A percentile compares a stretch with the other conserved stretches of the same genome.
Evolutionary conservation across 805 yeast genomes (phyloP).

Genomic region (Cyberlindnera xylosilytica): DNA sequence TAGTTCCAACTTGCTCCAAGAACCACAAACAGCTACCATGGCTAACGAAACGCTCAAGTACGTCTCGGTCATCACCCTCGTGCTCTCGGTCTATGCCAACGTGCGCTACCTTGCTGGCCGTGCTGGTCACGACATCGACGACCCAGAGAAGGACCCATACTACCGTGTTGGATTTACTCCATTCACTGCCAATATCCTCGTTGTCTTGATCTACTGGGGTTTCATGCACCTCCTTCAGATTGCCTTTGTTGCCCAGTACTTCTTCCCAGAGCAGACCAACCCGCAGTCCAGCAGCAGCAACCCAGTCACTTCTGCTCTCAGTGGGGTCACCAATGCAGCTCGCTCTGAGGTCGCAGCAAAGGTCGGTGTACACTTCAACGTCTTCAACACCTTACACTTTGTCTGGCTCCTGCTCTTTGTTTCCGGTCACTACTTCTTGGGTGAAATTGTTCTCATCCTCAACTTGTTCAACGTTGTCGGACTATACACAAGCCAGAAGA

Average conservation of each 20-base stretch:
- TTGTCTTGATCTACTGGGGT: conserved; percentile 56
- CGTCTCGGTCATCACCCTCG: conserved; percentile 50
- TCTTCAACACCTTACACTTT: conserved; percentile 58
- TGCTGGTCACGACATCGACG: conserved; percentile 37
- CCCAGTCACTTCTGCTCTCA: conserved; percentile 25
- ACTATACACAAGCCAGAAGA: conserved; percentile 51
- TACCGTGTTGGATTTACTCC: conserved; percentile 61
- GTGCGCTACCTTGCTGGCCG: conserved; percentile 56
- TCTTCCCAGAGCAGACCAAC: conserved; percentile 29
- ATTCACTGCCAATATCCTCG: conserved; percentile 54
- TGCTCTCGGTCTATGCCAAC: conserved; percentile 53
- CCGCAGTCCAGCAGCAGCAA: conserved; percentile 35
- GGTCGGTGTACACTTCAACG: conserved; percentile 60
- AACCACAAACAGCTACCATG: neutral
- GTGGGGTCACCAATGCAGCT: conserved; percentile 18
- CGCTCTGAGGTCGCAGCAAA: conserved; percentile 25
- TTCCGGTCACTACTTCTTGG: conserved; percentile 51
- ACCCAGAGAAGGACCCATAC: conserved; percentile 41
- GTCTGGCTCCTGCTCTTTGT: conserved; percentile 65
- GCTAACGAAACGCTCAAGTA: conserved; percentile 34
- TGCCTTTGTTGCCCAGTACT: conserved; percentile 44
- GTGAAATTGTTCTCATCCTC: conserved; percentile 55
- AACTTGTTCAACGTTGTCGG: conserved; percentile 59
- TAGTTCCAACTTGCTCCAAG: too few relatives aligned
- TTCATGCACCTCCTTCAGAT: conserved; percentile 51